Evolutionary conservation across 768 basidiomycete genomes (phyloP).

Genomic region (Asterophora parasitica): DNA sequence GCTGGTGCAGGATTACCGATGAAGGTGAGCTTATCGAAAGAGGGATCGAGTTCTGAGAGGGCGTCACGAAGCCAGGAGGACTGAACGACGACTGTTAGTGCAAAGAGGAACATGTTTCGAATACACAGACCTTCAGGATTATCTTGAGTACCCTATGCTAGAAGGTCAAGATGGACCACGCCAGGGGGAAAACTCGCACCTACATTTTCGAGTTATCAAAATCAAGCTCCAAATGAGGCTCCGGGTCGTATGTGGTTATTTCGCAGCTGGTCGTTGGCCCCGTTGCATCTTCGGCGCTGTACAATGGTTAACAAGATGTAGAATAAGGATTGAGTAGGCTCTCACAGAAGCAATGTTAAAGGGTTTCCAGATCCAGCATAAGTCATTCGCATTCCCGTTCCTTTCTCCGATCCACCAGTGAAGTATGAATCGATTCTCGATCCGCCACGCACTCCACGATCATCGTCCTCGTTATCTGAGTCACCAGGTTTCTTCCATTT

Average conservation of each 20-base stretch:
- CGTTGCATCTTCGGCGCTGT: constrained; percentile 68
- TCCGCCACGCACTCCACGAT: constrained; percentile 22
- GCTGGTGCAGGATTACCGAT: constrained; percentile 60
- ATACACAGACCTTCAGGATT: constrained; percentile 67
- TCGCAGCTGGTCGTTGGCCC: constrained; percentile 88
- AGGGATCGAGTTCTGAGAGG: constrained; percentile 84
- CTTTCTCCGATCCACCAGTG: constrained; percentile 48
- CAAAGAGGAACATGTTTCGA: background rate
- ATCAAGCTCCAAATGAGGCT: constrained; percentile 73
- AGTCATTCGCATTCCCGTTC: constrained; percentile 81
- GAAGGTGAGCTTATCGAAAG: constrained; percentile 81
- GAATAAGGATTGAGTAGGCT: constrained; percentile 12
- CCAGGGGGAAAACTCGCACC: constrained; percentile 15
- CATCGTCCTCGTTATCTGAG: constrained; percentile 38
- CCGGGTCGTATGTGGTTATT: constrained; percentile 80
- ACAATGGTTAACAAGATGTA: background rate
- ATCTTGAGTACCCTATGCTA: constrained; percentile 62
- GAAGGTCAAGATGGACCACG: background rate
- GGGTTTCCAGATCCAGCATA: constrained; percentile 79
- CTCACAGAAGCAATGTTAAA: constrained; percentile 74
- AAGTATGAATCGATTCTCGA: constrained; percentile 57
- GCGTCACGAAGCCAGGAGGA: constrained; percentile 95
- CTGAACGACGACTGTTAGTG: constrained; percentile 21
- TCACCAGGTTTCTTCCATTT: constrained; percentile 45
- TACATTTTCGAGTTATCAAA: constrained; percentile 69